Percentiles rank a stretch among this genome's conserved stretches.
Evolutionary conservation across 345 rosid species (phyloP).

Genomic region (Linum usitatissimum): DNA sequence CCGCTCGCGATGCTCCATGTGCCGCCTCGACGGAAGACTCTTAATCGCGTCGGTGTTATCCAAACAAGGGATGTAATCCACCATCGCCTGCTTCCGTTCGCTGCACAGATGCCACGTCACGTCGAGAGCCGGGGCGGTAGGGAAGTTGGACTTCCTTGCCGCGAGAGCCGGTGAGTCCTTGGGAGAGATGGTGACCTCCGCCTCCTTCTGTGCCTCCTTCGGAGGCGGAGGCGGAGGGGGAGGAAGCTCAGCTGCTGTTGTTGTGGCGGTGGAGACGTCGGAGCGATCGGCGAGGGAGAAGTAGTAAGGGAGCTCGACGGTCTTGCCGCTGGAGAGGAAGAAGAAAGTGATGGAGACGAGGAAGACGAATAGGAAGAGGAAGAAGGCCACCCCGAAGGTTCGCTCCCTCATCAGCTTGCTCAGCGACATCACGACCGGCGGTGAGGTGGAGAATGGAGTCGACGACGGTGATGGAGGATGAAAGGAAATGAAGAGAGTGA

Average conservation of each 20-base stretch:
- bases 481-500: neutral
- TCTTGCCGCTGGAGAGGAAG: conserved; percentile 1
- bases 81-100: conserved; percentile 23
- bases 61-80: conserved; percentile 76
- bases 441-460: neutral
- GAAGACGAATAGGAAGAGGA: neutral
- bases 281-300: neutral
- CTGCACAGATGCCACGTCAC: conserved; percentile 41
- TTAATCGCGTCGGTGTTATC: conserved; percentile 58
- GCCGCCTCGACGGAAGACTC: conserved; percentile 50
- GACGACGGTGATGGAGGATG: neutral
- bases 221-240: neutral
- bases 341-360: neutral
- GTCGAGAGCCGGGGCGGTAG: neutral
- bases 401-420: neutral
- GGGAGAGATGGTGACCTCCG: neutral
- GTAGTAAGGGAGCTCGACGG: neutral
- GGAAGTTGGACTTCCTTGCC: neutral
- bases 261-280: neutral
- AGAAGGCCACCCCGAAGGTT: neutral
- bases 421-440: neutral
- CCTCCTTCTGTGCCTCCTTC: too few relatives aligned
- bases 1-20: conserved; percentile 89
- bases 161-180: neutral
- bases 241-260: neutral